phyloP scores from a whole-genome alignment of 306 rosid species.

The Prunus mira region DNA sequence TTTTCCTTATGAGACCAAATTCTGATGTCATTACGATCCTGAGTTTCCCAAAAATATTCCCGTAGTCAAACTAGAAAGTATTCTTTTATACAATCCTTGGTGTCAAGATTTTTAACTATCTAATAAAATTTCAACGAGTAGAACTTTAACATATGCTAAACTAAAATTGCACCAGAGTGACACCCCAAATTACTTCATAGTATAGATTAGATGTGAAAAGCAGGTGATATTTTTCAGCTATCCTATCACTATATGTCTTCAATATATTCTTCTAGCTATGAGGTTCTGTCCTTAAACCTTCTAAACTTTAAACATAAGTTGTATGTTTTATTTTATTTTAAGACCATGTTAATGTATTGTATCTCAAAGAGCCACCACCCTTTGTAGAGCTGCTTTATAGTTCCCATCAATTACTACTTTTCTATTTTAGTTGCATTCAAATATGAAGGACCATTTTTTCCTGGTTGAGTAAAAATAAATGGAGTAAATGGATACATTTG shows the following conservation, averaged over 20 bases:
- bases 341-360: too few relatives aligned
- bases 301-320: too few relatives aligned
- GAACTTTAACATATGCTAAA: not conserved
- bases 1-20: not conserved
- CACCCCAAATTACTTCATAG: not conserved
- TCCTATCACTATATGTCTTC: too few relatives aligned
- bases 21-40: not conserved
- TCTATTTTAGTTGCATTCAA: not conserved
- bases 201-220: not conserved
- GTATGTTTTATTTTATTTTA: too few relatives aligned
- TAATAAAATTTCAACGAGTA: not conserved
- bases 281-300: too few relatives aligned
- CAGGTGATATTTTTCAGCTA: not conserved
- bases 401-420: not conserved
- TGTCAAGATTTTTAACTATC: not conserved
- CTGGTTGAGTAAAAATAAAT: not conserved
- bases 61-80: not conserved
- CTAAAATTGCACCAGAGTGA: not conserved
- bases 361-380: too few relatives aligned
- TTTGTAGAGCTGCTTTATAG: too few relatives aligned
- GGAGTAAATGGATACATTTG: not conserved
- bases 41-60: not conserved
- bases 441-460: not conserved
- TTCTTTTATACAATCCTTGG: not conserved
- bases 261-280: too few relatives aligned